Conservation (phyloP, 2,329 filamentous ascomycete species). For the Camillea tinctor region DNA sequence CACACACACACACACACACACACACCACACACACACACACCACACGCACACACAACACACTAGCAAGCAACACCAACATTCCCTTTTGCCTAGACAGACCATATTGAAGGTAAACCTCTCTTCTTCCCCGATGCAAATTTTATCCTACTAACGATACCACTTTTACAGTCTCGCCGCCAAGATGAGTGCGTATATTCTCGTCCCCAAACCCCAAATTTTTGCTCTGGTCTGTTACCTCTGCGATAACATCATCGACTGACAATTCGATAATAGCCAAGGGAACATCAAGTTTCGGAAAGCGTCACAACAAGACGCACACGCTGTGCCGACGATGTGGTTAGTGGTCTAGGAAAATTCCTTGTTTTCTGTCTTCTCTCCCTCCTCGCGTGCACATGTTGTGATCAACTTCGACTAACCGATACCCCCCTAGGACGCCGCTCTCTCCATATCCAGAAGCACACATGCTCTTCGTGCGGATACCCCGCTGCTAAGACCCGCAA, state of each 20-base stretch:
- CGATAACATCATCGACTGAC: slow-evolving; percentile 25
- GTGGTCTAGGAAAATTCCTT: slow-evolving; percentile 40
- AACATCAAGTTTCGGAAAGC: slow-evolving; percentile 43
- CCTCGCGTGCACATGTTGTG: not conserved
- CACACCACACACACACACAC: slow-evolving; percentile 21
- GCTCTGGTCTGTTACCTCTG: slow-evolving; percentile 5
- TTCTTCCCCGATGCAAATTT: not conserved
- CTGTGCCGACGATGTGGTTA: slow-evolving; percentile 97
- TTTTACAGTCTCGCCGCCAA: slow-evolving; percentile 30
- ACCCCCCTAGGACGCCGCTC: slow-evolving; percentile 77
- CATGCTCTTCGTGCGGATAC: slow-evolving; percentile 93
- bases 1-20: slow-evolving; percentile 17
- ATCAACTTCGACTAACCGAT: slow-evolving; percentile 15
- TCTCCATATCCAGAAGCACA: slow-evolving; percentile 99
- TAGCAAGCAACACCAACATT: slow-evolving; percentile 24
- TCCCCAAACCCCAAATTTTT: slow-evolving; percentile 3
- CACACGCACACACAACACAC: slow-evolving; percentile 17
- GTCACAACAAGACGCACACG: slow-evolving; percentile 98
- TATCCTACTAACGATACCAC: slow-evolving; percentile 15
- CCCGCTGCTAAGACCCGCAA: slow-evolving; percentile 95
- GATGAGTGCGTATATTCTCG: slow-evolving; percentile 33
- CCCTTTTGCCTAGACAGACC: slow-evolving; percentile 20
- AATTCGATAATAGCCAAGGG: slow-evolving; percentile 33
- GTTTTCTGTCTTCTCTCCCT: not conserved
- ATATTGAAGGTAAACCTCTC: slow-evolving; percentile 23